phyloP scores from a whole-genome alignment of 257 asterid genomes.

The Fraxinus cuspidata region DNA sequence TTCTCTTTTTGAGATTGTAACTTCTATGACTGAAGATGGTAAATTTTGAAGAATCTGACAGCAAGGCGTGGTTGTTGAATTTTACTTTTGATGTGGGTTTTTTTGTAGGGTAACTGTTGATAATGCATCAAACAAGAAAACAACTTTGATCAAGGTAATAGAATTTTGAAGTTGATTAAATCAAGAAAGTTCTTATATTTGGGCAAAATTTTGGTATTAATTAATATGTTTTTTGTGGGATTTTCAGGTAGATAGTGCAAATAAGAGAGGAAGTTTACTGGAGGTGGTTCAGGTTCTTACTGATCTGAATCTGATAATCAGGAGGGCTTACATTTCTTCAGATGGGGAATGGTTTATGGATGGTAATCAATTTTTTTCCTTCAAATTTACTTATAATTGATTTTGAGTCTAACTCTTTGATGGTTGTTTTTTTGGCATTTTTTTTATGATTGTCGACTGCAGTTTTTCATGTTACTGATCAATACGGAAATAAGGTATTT shows the following conservation, averaged over 20 bases:
- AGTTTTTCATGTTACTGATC: constrained; percentile 92
- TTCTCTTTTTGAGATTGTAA: neutral
- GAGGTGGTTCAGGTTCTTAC: constrained; percentile 88
- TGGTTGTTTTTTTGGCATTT: neutral
- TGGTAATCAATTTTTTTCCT: constrained; percentile 41
- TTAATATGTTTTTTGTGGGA: constrained; percentile 6
- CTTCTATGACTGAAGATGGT: constrained; percentile 9
- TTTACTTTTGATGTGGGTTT: constrained; percentile 3
- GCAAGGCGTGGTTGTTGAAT: neutral
- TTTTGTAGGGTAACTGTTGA: constrained; percentile 51
- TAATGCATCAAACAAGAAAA: constrained; percentile 46
- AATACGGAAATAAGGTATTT: constrained; percentile 65
- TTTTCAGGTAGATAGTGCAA: constrained; percentile 83
- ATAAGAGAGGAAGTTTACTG: constrained; percentile 81
- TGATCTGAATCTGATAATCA: constrained; percentile 74
- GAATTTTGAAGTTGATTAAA: neutral
- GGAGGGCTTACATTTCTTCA: constrained; percentile 87
- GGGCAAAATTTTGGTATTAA: neutral
- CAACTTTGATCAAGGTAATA: constrained; percentile 52
- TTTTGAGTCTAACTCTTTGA: neutral
- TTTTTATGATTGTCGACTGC: constrained; percentile 24
- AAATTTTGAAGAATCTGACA: neutral
- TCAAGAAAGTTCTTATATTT: neutral
- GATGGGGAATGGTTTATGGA: constrained; percentile 99
- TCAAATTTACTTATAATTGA: neutral